Conservation (phyloP, 2,329 filamentous ascomycete genomes). For the Lasiodiplodia hormozganensis region DNA sequence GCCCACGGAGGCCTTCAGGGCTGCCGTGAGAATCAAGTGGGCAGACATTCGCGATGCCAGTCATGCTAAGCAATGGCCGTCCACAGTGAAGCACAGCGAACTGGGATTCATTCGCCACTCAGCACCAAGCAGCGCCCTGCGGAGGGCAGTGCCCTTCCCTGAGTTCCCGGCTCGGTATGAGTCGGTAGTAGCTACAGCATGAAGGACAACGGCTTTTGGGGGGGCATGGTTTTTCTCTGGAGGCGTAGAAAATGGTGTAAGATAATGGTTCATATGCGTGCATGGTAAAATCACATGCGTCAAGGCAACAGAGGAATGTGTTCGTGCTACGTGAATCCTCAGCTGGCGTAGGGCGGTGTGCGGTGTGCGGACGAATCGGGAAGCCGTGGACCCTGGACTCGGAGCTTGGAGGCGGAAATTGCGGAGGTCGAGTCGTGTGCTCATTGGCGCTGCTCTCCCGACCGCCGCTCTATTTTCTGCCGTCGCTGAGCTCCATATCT, state of each 20-base stretch:
- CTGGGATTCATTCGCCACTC: constrained; percentile 29
- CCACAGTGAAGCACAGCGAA: constrained; percentile 31
- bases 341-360: background rate
- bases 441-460: background rate
- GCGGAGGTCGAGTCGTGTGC: constrained; percentile 24
- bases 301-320: background rate
- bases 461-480: constrained; percentile 21
- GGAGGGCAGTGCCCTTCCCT: too few species aligned
- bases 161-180: too few species aligned
- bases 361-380: background rate
- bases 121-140: background rate
- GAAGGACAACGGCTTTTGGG: background rate
- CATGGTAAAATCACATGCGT: background rate
- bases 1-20: background rate
- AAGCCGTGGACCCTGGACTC: background rate
- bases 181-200: background rate
- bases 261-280: background rate
- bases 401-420: constrained; percentile 10
- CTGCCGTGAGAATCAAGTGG: constrained; percentile 42
- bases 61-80: constrained; percentile 35
- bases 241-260: background rate
- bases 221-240: background rate
- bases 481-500: constrained; percentile 15
- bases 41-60: constrained; percentile 43
- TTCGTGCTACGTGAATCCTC: background rate